Conservation (phyloP, 306 rosid species). For the Arachis stenosperma region DNA sequence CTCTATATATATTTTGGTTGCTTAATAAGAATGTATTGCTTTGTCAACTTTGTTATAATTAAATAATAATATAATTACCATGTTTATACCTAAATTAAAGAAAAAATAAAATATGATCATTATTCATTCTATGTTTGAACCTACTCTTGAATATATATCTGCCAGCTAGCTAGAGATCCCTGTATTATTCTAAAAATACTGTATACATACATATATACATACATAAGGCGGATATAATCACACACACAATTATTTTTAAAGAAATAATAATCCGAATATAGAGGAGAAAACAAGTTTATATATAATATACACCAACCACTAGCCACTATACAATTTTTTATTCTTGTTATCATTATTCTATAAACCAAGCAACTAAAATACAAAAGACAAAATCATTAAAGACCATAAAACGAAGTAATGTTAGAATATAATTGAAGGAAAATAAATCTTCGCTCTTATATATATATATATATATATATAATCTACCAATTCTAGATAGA, state of each 20-base stretch:
- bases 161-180: conserved; percentile 11
- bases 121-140: conserved; percentile 26
- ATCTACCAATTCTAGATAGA: neutral
- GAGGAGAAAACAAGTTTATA: neutral
- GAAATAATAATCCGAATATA: neutral
- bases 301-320: too few relatives aligned
- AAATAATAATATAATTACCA: conserved; percentile 35
- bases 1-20: conserved; percentile 26
- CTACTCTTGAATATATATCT: neutral
- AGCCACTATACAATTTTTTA: too few relatives aligned
- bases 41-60: conserved; percentile 43
- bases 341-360: too few relatives aligned
- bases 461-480: neutral
- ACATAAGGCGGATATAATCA: neutral
- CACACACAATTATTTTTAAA: neutral
- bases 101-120: neutral
- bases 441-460: conserved; percentile 5
- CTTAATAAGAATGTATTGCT: conserved; percentile 45
- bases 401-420: neutral
- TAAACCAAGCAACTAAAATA: too few relatives aligned
- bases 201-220: conserved; percentile 10
- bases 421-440: conserved; percentile 28
- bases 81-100: neutral
- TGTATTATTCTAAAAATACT: neutral
- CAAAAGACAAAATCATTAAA: neutral